A percentile compares a stretch with the other conserved stretches of the same genome.
phyloP scores from a whole-genome alignment of 306 rosid species.

The Delonix regia region DNA sequence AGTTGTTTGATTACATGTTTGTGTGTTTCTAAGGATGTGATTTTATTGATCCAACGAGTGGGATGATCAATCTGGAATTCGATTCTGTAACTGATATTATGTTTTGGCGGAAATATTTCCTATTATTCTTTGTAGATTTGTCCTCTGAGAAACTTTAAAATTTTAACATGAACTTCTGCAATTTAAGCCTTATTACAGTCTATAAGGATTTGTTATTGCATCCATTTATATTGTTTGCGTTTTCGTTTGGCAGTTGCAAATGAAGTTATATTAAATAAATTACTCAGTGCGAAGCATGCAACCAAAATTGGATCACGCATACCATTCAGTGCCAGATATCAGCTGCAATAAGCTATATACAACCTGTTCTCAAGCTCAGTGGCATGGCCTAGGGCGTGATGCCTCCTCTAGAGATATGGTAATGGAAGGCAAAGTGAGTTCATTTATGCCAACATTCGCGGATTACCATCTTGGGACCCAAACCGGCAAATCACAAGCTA shows the following conservation, averaged over 20 bases:
- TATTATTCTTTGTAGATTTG: neutral
- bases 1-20: neutral
- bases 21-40: neutral
- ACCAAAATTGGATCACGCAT: neutral
- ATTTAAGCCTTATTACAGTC: neutral
- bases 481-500: slow-evolving; percentile 5
- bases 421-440: slow-evolving; percentile 18
- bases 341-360: neutral
- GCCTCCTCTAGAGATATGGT: slow-evolving; percentile 5
- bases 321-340: slow-evolving; percentile 14
- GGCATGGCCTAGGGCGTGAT: slow-evolving; percentile 28
- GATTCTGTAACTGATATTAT: neutral
- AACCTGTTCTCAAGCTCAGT: slow-evolving; percentile 28
- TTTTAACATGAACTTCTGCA: neutral
- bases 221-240: neutral
- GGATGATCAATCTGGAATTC: neutral
- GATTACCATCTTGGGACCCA: slow-evolving; percentile 1
- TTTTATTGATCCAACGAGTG: neutral
- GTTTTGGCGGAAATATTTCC: neutral
- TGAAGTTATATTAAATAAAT: neutral
- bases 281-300: slow-evolving; percentile 19
- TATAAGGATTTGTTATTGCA: neutral
- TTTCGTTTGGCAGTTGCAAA: neutral
- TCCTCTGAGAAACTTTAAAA: neutral
- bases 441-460: slow-evolving; percentile 21